A percentile compares a stretch with the other conserved stretches of the same genome.
phyloP scores from a whole-genome alignment of 2,329 filamentous ascomycete genomes.

The Endoconidiophora polonica region DNA sequence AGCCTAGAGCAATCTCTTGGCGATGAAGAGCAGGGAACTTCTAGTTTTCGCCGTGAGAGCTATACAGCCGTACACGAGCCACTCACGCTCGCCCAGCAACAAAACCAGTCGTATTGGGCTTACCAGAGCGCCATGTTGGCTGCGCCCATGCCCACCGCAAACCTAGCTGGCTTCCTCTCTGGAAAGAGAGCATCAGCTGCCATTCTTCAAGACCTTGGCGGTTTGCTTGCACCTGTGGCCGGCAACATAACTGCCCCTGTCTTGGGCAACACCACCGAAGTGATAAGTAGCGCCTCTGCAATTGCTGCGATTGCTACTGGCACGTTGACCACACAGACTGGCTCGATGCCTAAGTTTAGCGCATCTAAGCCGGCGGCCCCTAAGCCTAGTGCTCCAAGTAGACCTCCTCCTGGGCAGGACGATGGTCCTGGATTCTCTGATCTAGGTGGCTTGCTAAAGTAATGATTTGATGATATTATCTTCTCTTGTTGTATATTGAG shows the following conservation, averaged over 20 bases:
- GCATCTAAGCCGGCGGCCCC: not conserved
- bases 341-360: not conserved
- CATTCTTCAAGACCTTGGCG: conserved; percentile 41
- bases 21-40: conserved; percentile 15
- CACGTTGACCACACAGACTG: not conserved
- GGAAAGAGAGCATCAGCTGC: conserved; percentile 38
- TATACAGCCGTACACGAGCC: conserved; percentile 22
- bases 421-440: conserved; percentile 17
- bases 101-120: conserved; percentile 12
- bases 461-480: conserved; percentile 1
- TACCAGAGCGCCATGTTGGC: conserved; percentile 11
- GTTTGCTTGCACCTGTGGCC: conserved; percentile 29
- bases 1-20: conserved; percentile 19
- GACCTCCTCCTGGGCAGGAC: conserved; percentile 1
- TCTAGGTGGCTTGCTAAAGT: conserved; percentile 25
- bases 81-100: conserved; percentile 22
- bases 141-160: conserved; percentile 26
- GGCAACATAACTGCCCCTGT: not conserved
- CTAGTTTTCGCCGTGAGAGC: conserved; percentile 17
- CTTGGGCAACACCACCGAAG: not conserved
- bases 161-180: conserved; percentile 19
- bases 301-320: not conserved
- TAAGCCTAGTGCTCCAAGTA: not conserved
- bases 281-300: not conserved
- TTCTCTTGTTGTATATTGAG: conserved; percentile 3